Evolutionary conservation across 805 yeast genomes (phyloP), one percentile per base, ranked within the genome.

Genomic region (Metschnikowia vanudenii): DNA sequence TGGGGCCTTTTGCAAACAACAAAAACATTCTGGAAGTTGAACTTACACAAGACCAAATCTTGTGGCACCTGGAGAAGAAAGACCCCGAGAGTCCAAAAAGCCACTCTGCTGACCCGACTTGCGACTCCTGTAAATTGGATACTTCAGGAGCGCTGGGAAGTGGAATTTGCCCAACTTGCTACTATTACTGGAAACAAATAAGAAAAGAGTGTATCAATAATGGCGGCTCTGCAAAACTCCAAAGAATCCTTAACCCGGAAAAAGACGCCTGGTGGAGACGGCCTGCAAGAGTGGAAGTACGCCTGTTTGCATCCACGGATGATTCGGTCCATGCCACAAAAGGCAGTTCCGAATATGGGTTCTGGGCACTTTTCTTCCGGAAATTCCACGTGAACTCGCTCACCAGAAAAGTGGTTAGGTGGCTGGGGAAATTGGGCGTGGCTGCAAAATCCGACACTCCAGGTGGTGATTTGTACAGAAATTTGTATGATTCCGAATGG

Each of bases 351-450:
- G 24, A 36, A 6, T 13, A 18, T 14, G 28, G 28, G 4, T 20
- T 36, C 22, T 36, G 13, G 29, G 13, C 10, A 36, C 19, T 18
- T 12, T 11, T 36, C 14, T n/a, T 22, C 8, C 14, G 14, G 11
- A 19, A 36, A n/a, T 12, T 24, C 6, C 19, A 36, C 14, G 22
- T 36, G 38, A n/a, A 19, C 18, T 20, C 38, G 4, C 14, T 36
- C 5, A 12, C 38, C 14, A 36, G 38, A 14, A 22, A 22, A 28
- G 18, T 39, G n/a, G 28, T 16, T 5, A 10, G n/a, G 12, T 39
- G 42, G 42, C 42, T 39, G 42, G 36, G 28, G 30, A 39, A 39
- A 39, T 35, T 30, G 35, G 36, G 42, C 36, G 35, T 20, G 42
- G 42, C 18, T 39, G 42, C 42, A 30, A 39, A 39, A 19, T 19